Conservation (phyloP, 1,284 basidiomycete species). For the Fistulinella cinereoalba region DNA sequence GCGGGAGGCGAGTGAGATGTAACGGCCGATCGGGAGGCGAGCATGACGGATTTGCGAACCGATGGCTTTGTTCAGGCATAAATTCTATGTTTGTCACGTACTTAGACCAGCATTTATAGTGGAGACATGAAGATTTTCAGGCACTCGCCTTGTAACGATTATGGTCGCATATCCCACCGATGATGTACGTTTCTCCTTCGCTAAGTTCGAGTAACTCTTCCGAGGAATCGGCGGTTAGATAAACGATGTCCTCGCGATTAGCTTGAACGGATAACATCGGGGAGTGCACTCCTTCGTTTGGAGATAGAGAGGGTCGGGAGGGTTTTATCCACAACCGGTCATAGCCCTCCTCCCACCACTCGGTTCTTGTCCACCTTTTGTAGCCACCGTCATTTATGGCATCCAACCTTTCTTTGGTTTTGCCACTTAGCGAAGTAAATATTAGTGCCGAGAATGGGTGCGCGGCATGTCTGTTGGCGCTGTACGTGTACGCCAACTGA, state of each 20-base stretch:
- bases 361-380: constrained; percentile 76
- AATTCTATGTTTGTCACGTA: constrained; percentile 49
- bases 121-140: neutral
- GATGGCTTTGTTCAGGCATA: constrained; percentile 88
- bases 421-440: constrained; percentile 77
- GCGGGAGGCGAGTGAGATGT: constrained; percentile 80
- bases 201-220: constrained; percentile 80
- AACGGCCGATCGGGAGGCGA: constrained; percentile 89
- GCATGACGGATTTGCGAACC: constrained; percentile 77
- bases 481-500: constrained; percentile 89
- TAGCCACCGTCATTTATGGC: constrained; percentile 66
- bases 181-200: constrained; percentile 88
- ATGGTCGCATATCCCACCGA: constrained; percentile 95
- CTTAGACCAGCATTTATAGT: constrained; percentile 1
- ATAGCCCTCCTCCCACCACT: constrained; percentile 79
- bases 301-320: constrained; percentile 3
- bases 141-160: constrained; percentile 85
- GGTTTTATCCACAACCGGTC: constrained; percentile 58
- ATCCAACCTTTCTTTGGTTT: constrained; percentile 68
- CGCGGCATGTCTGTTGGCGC: constrained; percentile 72
- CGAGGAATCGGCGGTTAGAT: constrained; percentile 93
- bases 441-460: constrained; percentile 72
- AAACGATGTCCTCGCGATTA: constrained; percentile 63
- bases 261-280: neutral
- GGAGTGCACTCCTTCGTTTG: constrained; percentile 5